Evolutionary conservation across 106 monocot genomes (phyloP), one percentile per base, ranked within the genome.

Genomic region (Chionographis japonica): DNA sequence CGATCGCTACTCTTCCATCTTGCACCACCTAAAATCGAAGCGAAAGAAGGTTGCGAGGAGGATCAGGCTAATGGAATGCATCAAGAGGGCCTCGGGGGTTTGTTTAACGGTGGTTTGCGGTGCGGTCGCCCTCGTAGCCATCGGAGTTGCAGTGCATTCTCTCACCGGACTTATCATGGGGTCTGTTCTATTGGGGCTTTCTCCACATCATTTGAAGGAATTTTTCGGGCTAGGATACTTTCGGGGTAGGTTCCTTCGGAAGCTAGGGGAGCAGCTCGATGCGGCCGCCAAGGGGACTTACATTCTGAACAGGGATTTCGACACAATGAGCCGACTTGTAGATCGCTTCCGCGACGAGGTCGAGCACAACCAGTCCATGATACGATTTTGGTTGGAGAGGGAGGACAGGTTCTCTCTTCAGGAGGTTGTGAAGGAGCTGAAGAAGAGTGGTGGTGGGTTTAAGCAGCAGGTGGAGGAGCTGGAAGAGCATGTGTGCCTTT

Each of bases 401-500:
- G 40, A 65, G 35, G 65, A 75, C 35, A 40, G 3, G 68, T 71
- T 67, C 16, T 77, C 71, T 13, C 57, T 84, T 16, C 6, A 43
- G 62, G 83, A 84, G 61, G 75, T 79, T 12, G 63, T 71, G 62
- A 74, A 67, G 35, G 72, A 79, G 71, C 57, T 84, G 12, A 61
- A 43, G 58, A 63, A 65, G 56, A 67, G 69, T 17, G 67, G 39
- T 10, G 3, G 35, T 9, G 71, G 62, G 36, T 60, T 79, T 12
- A 62, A 39, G 63, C n/a, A 52, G 58, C 74, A 79, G 50, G 43
- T 79, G 2, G 68, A 79, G 13, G 83, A 84, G 79, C 75, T 84
- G 41, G 79, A 84, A 51, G 79, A 75, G 71, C 79, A 84, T 69
- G 74, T 83, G 12, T 78, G 51, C 37, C 46, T 83, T 12, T 83